Evolutionary conservation across 805 yeast genomes (phyloP).

Genomic region (Saccharomycopsis capsularis): DNA sequence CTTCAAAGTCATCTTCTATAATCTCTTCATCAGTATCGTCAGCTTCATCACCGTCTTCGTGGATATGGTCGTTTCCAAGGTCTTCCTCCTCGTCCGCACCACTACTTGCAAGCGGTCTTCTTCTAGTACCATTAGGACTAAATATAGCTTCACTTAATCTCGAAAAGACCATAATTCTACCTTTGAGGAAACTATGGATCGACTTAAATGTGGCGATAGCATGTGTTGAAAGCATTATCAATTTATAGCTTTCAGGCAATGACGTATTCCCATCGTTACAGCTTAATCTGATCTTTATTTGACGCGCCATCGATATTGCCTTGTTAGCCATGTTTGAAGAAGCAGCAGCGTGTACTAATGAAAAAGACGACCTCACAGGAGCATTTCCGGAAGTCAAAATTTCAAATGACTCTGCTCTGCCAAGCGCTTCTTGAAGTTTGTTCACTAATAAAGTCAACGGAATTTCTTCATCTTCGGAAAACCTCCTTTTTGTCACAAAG

Average conservation of each 20-base stretch:
- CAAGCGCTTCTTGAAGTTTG: slow-evolving; percentile 64
- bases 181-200: slow-evolving; percentile 40
- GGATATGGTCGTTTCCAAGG: slow-evolving; percentile 24
- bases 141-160: slow-evolving; percentile 3
- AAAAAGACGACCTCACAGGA: slow-evolving; percentile 7
- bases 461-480: slow-evolving; percentile 23
- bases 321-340: slow-evolving; percentile 30
- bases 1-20: slow-evolving; percentile 21
- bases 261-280: slow-evolving; percentile 29
- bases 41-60: slow-evolving; percentile 12
- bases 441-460: slow-evolving; percentile 42
- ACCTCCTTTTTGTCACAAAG: slow-evolving; percentile 20
- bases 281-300: slow-evolving; percentile 51
- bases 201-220: slow-evolving; percentile 56
- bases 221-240: slow-evolving; percentile 43
- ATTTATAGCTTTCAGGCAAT: slow-evolving; percentile 26
- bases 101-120: not conserved
- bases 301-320: slow-evolving; percentile 62
- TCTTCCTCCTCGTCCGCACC: slow-evolving; percentile 22
- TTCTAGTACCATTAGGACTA: not conserved
- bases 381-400: slow-evolving; percentile 38
- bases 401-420: slow-evolving; percentile 68
- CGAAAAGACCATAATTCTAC: slow-evolving; percentile 32
- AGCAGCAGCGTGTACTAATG: not conserved
- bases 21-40: slow-evolving; percentile 2